Conservation (phyloP, 768 basidiomycete species). For the Tylopilus plumbeoviolaceoides region DNA sequence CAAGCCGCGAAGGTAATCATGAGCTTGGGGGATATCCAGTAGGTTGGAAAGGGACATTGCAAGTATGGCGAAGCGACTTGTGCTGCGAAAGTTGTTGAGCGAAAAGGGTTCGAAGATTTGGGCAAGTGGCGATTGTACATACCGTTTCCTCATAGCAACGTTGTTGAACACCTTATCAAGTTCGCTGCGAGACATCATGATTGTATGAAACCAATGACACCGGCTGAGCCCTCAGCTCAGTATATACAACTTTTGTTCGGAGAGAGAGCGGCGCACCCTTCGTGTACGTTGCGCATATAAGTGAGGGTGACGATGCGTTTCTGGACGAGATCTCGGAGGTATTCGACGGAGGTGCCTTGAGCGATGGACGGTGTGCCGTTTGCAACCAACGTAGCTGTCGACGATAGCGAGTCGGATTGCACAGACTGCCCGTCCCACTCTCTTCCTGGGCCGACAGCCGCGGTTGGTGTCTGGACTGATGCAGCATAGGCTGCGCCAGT, state of each 20-base stretch:
- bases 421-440: slow-evolving; percentile 76
- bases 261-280: slow-evolving; percentile 56
- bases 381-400: slow-evolving; percentile 39
- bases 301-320: slow-evolving; percentile 84
- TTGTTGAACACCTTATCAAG: slow-evolving; percentile 75
- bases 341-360: slow-evolving; percentile 74
- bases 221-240: slow-evolving; percentile 41
- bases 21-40: slow-evolving; percentile 75
- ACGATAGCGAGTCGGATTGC: slow-evolving; percentile 41
- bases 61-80: slow-evolving; percentile 77
- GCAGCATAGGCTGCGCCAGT: slow-evolving; percentile 38
- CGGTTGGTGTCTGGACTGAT: slow-evolving; percentile 33
- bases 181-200: slow-evolving; percentile 70
- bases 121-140: slow-evolving; percentile 14
- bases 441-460: slow-evolving; percentile 40
- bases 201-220: slow-evolving; percentile 86
- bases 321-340: slow-evolving; percentile 73
- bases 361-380: slow-evolving; percentile 29
- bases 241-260: background rate
- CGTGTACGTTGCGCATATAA: slow-evolving; percentile 80
- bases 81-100: slow-evolving; percentile 40
- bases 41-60: slow-evolving; percentile 83
- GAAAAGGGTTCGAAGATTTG: background rate
- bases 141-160: slow-evolving; percentile 76
- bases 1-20: slow-evolving; percentile 75